Percentiles rank a stretch among this genome's conserved stretches.
These are phyloP conservation scores for Lactifluus hygrophoroides DNA, from an alignment of 768 basidiomycete species.

Conservation along the genomic window DNA sequence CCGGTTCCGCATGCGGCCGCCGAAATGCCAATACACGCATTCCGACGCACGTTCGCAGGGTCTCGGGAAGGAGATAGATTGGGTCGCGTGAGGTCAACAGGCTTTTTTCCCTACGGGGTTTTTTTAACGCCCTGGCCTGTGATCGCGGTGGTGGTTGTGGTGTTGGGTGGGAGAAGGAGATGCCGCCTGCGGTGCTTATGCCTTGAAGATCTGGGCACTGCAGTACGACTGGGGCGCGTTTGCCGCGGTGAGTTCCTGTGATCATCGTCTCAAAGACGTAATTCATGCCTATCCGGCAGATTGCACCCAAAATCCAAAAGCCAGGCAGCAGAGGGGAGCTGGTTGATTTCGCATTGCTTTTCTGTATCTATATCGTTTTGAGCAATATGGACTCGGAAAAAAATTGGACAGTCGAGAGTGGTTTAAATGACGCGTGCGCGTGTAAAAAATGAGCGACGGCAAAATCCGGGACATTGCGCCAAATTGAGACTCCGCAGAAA, in stretches of 20 bases:
- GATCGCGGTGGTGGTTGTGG: neutral
- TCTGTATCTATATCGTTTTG: neutral
- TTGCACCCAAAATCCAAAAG: neutral
- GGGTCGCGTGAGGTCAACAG: slow-evolving; percentile 1
- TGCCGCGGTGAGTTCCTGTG: neutral
- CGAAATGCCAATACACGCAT: neutral
- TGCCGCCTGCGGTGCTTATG: neutral
- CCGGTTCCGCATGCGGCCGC: neutral
- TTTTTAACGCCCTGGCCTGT: slow-evolving; percentile 2
- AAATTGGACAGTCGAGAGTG: too few relatives aligned
- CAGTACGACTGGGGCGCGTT: neutral
- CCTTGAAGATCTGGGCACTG: too few relatives aligned
- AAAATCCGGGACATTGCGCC: neutral
- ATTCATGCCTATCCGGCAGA: neutral
- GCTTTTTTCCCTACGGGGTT: slow-evolving; percentile 7
- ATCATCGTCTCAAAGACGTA: neutral
- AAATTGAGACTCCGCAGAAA: slow-evolving; percentile 16
- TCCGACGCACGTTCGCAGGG: neutral
- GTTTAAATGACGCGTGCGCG: too few relatives aligned
- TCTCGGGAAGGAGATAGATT: neutral
- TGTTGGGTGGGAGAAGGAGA: neutral
- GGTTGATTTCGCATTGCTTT: neutral
- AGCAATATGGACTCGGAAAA: neutral
- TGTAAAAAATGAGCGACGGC: neutral
- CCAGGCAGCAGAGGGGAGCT: neutral